A percentile compares a stretch with the other conserved stretches of the same genome.
Conservation (phyloP, 2,329 filamentous ascomycete genomes). For the Zasmidium angulare region DNA sequence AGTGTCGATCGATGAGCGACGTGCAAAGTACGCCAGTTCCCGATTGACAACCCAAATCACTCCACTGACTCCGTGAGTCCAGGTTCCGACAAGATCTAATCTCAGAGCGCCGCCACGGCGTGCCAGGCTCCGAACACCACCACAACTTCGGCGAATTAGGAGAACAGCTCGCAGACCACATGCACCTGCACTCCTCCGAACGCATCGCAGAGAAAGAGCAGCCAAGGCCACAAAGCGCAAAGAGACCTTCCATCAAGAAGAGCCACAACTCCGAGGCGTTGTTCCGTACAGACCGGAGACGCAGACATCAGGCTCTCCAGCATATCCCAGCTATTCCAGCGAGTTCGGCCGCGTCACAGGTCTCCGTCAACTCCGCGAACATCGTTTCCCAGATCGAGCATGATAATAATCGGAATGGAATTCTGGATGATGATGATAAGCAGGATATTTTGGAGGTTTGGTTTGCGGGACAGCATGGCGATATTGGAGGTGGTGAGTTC, state of each 20-base stretch:
- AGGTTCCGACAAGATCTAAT: constrained; percentile 68
- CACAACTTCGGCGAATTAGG: background rate
- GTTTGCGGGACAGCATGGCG: constrained; percentile 66
- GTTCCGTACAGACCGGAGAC: constrained; percentile 13
- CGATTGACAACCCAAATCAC: background rate
- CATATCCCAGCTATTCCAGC: constrained; percentile 14
- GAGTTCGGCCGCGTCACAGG: constrained; percentile 31
- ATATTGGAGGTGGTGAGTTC: constrained; percentile 11
- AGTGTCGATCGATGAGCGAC: constrained; percentile 68
- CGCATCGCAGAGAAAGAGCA: background rate
- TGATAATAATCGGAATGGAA: constrained; percentile 32
- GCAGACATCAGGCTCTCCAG: background rate
- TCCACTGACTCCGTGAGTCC: background rate
- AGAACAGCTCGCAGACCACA: background rate
- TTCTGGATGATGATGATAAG: constrained; percentile 34
- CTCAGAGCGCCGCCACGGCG: constrained; percentile 37
- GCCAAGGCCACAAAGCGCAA: background rate
- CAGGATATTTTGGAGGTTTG: constrained; percentile 80
- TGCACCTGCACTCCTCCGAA: background rate
- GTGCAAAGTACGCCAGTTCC: constrained; percentile 55
- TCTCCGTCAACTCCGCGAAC: constrained; percentile 22
- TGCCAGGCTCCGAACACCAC: background rate
- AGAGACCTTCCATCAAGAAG: constrained; percentile 9
- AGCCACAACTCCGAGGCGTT: constrained; percentile 9
- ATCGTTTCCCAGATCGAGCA: constrained; percentile 6